Evolutionary conservation across 1,284 basidiomycete species (phyloP), one percentile per base, ranked within the genome.

Genomic region (Xanthoconium separans): DNA sequence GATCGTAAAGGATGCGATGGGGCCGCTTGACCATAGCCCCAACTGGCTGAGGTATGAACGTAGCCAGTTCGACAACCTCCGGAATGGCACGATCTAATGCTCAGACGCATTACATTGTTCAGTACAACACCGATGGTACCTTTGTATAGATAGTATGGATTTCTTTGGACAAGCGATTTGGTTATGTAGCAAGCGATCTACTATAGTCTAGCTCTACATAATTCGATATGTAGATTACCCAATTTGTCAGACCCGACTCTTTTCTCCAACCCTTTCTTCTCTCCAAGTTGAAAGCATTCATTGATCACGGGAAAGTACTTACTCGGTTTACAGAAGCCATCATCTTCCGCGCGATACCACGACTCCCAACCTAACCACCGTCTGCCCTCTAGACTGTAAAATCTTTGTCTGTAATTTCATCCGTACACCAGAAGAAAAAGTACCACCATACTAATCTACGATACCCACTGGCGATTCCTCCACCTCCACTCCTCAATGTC

Each of bases 1-100:
- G 53, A 76, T 86, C 24, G 86, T 91, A 34, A 89, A 87, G 66
- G 76, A 88, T 34, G 78, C 81, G 18, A 91, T 92, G 87, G 89
- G 89, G 16, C 74, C 77, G n/a, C 68, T 90, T 55, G 85, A 90
- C 60, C 69, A 68, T 53, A 79, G 74, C 52, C 73, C 75, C 10
- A 92, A 92, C 66, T 91, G 89, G 85, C 70, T 92, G 60, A 66
- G 65, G 48, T 92, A 92, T 62, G 81, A 85, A 63, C 73, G 75
- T 37, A 91, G 88, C 64, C 78, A 81, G 70, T 92, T 86, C 62
- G 86, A 89, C 51, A 92, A 92, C 66, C 74, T 92, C 77, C 78
- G 77, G 62, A 79, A 80, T n/a, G 87, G 87, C 48, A 56, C 60
- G 6, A 61, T 68, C 48, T 68, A 71, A 57, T 42, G 55, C 16